Evolutionary conservation across 2,329 filamentous ascomycete genomes (phyloP).

Genomic region (Neonectria punicea): DNA sequence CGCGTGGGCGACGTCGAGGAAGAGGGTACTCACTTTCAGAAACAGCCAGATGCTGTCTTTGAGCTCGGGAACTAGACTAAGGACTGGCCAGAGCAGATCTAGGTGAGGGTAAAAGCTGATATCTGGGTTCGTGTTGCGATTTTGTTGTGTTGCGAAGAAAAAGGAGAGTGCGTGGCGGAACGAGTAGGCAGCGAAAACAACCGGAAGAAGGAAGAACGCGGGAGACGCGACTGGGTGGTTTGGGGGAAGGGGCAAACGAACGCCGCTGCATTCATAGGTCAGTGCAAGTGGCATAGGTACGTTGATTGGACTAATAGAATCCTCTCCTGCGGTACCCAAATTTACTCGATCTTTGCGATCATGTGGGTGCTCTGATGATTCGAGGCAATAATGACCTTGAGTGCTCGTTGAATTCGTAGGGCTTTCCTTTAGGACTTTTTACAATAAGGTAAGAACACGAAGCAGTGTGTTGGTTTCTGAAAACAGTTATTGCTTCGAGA

Average conservation of each 20-base stretch:
- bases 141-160: neutral
- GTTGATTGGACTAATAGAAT: no score
- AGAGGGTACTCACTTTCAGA: neutral
- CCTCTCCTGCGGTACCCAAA: no score
- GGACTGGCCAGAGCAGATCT: neutral
- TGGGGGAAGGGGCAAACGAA: neutral
- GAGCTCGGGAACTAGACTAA: neutral
- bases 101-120: neutral
- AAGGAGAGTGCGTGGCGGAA: neutral
- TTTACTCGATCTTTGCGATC: no score
- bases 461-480: no score
- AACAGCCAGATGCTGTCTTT: neutral
- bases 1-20: neutral
- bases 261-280: neutral
- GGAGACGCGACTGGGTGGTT: neutral
- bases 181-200: neutral
- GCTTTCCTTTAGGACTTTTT: no score
- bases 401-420: no score
- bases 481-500: no score
- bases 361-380: neutral
- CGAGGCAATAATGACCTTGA: neutral
- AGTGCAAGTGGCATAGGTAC: no score
- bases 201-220: slow-evolving; percentile 7
- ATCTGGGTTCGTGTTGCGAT: neutral
- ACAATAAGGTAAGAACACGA: no score